Conservation (phyloP, 2,329 filamentous ascomycete genomes). For the Pyrenophora teres region DNA sequence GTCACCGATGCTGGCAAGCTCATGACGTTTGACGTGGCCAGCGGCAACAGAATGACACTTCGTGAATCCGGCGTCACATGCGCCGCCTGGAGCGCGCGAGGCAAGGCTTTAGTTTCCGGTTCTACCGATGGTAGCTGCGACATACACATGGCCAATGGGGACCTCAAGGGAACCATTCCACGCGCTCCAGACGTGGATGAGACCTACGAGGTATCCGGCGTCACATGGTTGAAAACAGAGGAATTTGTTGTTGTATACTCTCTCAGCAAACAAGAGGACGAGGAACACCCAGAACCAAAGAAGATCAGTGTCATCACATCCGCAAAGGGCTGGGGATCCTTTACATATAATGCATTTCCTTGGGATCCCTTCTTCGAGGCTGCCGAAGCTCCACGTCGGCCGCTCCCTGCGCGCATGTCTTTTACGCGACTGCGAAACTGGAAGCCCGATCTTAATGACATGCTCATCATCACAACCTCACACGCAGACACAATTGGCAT, state of each 20-base stretch:
- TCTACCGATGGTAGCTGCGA: constrained; percentile 76
- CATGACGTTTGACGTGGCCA: constrained; percentile 76
- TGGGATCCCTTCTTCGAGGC: constrained; percentile 52
- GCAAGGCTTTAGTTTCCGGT: constrained; percentile 90
- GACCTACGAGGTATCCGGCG: constrained; percentile 70
- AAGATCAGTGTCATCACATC: constrained; percentile 76
- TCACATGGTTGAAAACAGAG: constrained; percentile 88
- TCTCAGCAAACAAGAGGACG: constrained; percentile 46
- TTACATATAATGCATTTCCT: constrained; percentile 73
- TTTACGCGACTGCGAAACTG: constrained; percentile 79
- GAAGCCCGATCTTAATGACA: constrained; percentile 76
- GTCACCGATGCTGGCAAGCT: constrained; percentile 82
- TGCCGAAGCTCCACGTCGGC: constrained; percentile 60
- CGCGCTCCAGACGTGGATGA: constrained; percentile 69
- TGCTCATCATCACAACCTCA: constrained; percentile 81
- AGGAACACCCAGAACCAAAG: constrained; percentile 61
- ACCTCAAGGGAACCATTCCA: constrained; percentile 77
- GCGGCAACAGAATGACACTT: constrained; percentile 58
- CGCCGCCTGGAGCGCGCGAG: constrained; percentile 87
- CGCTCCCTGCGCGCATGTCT: constrained; percentile 73
- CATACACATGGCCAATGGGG: constrained; percentile 84
- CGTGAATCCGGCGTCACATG: constrained; percentile 79
- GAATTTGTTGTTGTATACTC: constrained; percentile 78
- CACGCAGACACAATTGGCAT: constrained; percentile 79
- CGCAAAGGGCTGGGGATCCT: constrained; percentile 61